Base-by-base conservation (phyloP, 352 stramenopile genomes). In the Phytopythium oedochilum region DNA sequence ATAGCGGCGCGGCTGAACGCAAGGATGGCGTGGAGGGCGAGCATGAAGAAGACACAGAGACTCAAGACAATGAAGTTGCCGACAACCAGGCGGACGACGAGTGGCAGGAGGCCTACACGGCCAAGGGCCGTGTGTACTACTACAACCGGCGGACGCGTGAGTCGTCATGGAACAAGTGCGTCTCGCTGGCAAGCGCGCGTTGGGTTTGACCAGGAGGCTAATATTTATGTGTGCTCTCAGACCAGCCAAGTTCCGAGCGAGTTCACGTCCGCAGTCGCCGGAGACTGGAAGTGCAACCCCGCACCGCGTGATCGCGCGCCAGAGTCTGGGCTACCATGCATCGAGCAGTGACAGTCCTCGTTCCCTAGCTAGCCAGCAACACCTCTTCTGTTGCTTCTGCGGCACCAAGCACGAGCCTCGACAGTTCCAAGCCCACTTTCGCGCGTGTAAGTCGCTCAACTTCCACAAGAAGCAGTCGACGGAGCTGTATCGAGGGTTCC, bases 71-170 rank as follows among this genome's bases (percentile, higher is more conserved):
- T 12, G 43, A 61, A 31, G 26, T 60, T 0, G 52, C 62, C 10
- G 29, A 68, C 20, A 48, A 65, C 26, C 15, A 68, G 11, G 59
- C 59, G 11, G 51, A 66, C 8, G 71, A 85, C 54, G 82, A 92
- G 49, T 94, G 85, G 85, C 76, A 89, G 38, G 78, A 92, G 56
- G 85, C 85, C 7, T 94, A 84, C 56, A 94, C 85, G 1, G 85
- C 78, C 1, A 90, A 92, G 63, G 85, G 85, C 1, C 75, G 82
- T n/a, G 83, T 92, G 0, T 94, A 94, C 62, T 94, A 92, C 70
- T 94, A 94, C 75, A 94, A 94, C 42, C 78, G 83, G 22, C 75
- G 79, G 38, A 92, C 85, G 3, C 75, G 85, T 43, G 85, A 94
- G 62, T 92, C 85, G 10, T 92, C 83, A 10, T 94, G 85, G 85